Evolutionary conservation across 768 basidiomycete genomes (phyloP), one percentile per base, ranked within the genome.

Genomic region (Suillus americanus): DNA sequence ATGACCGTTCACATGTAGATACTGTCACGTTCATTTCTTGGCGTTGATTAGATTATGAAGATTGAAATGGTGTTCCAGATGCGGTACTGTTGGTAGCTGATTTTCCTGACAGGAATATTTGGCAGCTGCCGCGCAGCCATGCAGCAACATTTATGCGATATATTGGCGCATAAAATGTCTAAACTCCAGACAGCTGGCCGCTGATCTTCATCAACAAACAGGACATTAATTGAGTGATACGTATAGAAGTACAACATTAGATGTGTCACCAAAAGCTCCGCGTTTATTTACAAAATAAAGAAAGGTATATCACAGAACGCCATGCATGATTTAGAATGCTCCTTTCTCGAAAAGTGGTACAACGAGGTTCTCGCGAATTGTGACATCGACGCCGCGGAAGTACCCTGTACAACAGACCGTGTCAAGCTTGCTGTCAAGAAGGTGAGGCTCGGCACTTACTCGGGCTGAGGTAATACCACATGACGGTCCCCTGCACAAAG

Each of bases 381-480:
- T 72, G 35, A 76, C 74, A 68, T 76, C 75, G 13, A 76, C 62
- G 40, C 75, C 74, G 43, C 75, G 75, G 70, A 76, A 76, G 64
- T 76, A 76, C 37, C 75, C 75, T 75, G 20, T 57, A 35, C 23
- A 46, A 23, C n/a, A n/a, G n/a, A 25, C 35, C 35, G 3, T 10
- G 56, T 76, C 50, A 73, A 38, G 37, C n/a, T 23, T 30, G 12
- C 8, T 45, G 57, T 67, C 59, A 65, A 59, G 57, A 62, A 40
- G 12, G 40, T 25, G 46, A 62, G 25, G 14, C 16, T 38, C 40
- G 62, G 35, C 8, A 28, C 78, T 69, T 66, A 79, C 78, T 74
- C 37, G 78, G 78, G 64, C 78, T 79, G 18, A 79, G 71, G 51
- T 79, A 79, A 65, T 79, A 79, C 78, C 78, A 79, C 61, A 79